Base-by-base conservation (phyloP, 768 basidiomycete genomes). In the Auricularia cornea region DNA sequence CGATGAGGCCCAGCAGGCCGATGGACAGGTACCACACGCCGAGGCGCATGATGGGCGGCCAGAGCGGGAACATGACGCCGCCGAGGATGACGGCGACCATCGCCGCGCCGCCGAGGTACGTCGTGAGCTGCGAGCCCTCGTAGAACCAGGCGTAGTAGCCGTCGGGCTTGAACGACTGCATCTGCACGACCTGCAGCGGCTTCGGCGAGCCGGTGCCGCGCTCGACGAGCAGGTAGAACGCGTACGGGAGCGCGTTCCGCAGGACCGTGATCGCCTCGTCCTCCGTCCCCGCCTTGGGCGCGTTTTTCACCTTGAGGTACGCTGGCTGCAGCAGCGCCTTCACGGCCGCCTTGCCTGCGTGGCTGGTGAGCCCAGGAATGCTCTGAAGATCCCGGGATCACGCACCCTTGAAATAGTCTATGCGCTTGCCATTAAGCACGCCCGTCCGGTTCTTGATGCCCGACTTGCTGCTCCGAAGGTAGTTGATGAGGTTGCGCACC, bases 51-150 rank as follows among this genome's bases (percentile, higher is more conserved):
- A 85, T 86, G 59, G 89, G 85, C 2, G 97, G 97, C 97, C 97
- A 99, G 18, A 99, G 82, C 3, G 97, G 97, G 85, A 97, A 99
- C 94, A 99, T 97, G 71, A 98, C 95, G 2, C 92, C 95, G 3
- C 90, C 94, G 51, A 99, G 87, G 81, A 98, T 93, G 72, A 98
- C 80, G 48, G 81, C 84, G 64, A 98, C 94, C 92, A 99, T 94
- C 31, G 86, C 85, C 14, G 90, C 79, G 20, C 92, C 96, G 48
- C 94, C 92, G 11, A 93, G 84, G 71, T 96, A 92, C 6, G 91
- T 95, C 68, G 89, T 91, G 85, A 93, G 88, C 70, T 96, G 94
- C 16, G 92, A 91, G 51, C 93, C 92, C 64, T 94, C 92, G 74
- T 94, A 92, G 76, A 98, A 93, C 96, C 96, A 99, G 31, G 90